Percentiles rank a stretch among this genome's conserved stretches.
Evolutionary conservation across 1,284 basidiomycete species (phyloP).

Genomic region (Mycena sp.): DNA sequence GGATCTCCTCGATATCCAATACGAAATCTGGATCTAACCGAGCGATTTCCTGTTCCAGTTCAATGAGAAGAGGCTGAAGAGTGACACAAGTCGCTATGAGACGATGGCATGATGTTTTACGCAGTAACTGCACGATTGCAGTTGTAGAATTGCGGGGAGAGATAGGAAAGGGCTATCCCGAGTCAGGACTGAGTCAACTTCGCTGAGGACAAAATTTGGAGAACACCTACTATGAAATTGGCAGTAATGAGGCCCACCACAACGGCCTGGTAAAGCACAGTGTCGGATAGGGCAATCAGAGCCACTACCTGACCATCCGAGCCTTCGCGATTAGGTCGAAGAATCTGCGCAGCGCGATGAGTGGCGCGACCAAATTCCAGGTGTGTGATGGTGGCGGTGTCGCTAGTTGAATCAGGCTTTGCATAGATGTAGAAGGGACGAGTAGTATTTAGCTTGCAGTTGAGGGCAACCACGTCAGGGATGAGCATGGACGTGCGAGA

Average conservation of each 20-base stretch:
- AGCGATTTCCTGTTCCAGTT: conserved; percentile 24
- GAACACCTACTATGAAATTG: conserved; percentile 45
- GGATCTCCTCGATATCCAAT: conserved; percentile 34
- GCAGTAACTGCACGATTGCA: conserved; percentile 38
- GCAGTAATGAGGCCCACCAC: conserved; percentile 42
- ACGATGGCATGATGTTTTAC: conserved; percentile 33
- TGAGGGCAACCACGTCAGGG: background rate
- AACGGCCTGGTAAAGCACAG: conserved; percentile 43
- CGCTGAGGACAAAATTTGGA: too few species aligned
- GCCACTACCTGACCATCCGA: too few species aligned
- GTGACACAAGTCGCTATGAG: conserved; percentile 35
- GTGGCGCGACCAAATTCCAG: conserved; percentile 43
- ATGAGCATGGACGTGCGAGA: background rate
- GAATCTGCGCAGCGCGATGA: conserved; percentile 40
- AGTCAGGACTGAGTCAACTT: too few species aligned
- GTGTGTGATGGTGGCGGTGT: conserved; percentile 33
- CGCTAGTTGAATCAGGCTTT: conserved; percentile 6
- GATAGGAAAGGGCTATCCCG: conserved; percentile 47
- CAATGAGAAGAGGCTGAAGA: conserved; percentile 30
- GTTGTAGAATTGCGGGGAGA: conserved; percentile 41
- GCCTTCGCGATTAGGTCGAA: conserved; percentile 34
- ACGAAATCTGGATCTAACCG: conserved; percentile 17
- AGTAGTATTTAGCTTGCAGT: background rate
- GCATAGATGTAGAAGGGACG: conserved; percentile 34
- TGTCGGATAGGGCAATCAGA: conserved; percentile 41